Evolutionary conservation across 2,329 filamentous ascomycete genomes (phyloP), one percentile per base, ranked within the genome.

Genomic region (Cryphonectria japonica): DNA sequence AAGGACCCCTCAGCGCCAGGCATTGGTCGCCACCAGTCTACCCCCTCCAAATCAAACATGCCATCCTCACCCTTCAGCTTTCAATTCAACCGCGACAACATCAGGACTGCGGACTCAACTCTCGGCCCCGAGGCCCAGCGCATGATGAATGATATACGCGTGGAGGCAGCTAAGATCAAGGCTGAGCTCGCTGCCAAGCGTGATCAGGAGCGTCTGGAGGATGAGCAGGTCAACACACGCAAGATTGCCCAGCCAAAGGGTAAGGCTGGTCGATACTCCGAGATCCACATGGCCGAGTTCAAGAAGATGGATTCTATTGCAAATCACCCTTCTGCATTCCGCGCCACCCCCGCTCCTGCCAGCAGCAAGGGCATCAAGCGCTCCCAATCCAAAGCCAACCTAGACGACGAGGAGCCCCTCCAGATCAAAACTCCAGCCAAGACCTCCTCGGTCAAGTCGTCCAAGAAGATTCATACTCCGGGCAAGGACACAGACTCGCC

Each of bases 261-360:
- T 75, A 95, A 91, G 79, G 87, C 89, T 66, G 85, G 90, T 65
- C 91, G 95, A 62, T 98, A 91, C 82, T 97, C 93, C 78, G 91
- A 94, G 73, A 90, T 89, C 52, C 95, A 98, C 79, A 92, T 93
- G 88, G 90, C 91, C 66, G 89, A 95, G 77, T 98, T 98, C 83
- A 93, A 93, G 82, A 98, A 97, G 85, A 98, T 98, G 95, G 94
- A 97, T 79, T 98, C 95, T 1, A 98, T 98, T 78, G 93, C 90
- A 60, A 91, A 91, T 73, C 95, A 98, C 79, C 86, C 94, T 11
- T 97, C 95, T 14, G 88, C 91, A 22, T 96, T 91, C 83, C 87
- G 93, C 73, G 80, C 84, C 74, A 86, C 87, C n/a, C 87, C 88
- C 13, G 78, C 82, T n/a, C 32, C 62, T 19, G 37, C 26, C 26